Conservation (phyloP, 2,329 filamentous ascomycete species). For the Ophiostoma ips region DNA sequence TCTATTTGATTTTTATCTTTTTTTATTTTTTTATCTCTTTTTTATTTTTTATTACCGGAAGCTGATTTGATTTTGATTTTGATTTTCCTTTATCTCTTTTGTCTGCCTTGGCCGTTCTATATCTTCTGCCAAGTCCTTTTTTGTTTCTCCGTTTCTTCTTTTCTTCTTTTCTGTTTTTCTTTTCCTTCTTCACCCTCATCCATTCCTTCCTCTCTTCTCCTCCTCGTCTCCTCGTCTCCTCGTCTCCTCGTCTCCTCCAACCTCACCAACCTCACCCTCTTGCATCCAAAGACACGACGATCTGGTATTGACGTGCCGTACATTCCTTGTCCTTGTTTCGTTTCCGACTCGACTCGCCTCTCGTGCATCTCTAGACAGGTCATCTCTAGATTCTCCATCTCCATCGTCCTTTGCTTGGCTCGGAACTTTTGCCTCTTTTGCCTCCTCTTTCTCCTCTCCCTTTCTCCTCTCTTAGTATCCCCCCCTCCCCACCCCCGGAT, state of each 20-base stretch:
- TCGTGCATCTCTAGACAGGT: too few species aligned
- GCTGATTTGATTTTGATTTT: neutral
- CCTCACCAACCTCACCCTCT: too few species aligned
- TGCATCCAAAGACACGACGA: neutral
- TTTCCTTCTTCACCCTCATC: neutral
- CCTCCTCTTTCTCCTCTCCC: neutral
- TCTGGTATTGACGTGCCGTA: constrained; percentile 1
- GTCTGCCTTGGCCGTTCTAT: neutral
- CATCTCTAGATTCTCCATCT: neutral
- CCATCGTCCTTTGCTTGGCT: neutral
- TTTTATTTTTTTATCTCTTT: neutral
- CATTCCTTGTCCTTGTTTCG: neutral
- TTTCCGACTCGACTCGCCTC: neutral
- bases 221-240: neutral
- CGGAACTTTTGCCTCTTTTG: neutral
- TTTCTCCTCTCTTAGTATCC: neutral
- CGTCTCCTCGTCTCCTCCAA: neutral
- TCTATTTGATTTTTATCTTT: neutral
- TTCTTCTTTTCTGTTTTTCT: neutral
- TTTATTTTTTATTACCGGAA: neutral
- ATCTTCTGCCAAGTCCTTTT: neutral
- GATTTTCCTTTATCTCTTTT: neutral
- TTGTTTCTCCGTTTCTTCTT: neutral
- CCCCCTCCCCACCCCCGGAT: neutral
- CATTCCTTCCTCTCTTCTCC: neutral